A percentile compares a stretch with the other conserved stretches of the same genome.
phyloP scores from a whole-genome alignment of 2,329 filamentous ascomycete species.

The Diaporthe sp. region DNA sequence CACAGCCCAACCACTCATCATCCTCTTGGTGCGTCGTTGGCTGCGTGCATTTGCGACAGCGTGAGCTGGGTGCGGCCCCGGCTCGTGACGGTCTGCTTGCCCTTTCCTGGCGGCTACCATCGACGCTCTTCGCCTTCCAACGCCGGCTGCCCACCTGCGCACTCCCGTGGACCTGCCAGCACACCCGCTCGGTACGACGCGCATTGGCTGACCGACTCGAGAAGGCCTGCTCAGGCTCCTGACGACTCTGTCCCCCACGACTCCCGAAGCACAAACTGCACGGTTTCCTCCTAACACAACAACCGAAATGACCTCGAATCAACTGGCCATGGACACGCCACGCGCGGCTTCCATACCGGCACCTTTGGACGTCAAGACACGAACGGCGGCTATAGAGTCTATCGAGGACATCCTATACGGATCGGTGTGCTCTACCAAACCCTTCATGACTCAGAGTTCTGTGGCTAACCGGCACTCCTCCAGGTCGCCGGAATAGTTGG shows the following conservation, averaged over 20 bases:
- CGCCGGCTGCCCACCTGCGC: slow-evolving; percentile 22
- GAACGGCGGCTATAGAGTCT: slow-evolving; percentile 68
- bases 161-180: background rate
- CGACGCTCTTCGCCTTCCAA: slow-evolving; percentile 2
- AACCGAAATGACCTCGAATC: slow-evolving; percentile 30
- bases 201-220: background rate
- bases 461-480: slow-evolving; percentile 11
- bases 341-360: slow-evolving; percentile 18
- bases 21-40: background rate
- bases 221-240: slow-evolving; percentile 10
- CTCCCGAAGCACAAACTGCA: background rate
- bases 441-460: background rate
- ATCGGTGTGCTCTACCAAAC: slow-evolving; percentile 68
- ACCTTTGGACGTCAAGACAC: slow-evolving; percentile 42
- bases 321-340: slow-evolving; percentile 26
- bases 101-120: slow-evolving; percentile 8
- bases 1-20: background rate
- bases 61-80: slow-evolving; percentile 30
- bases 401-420: slow-evolving; percentile 90
- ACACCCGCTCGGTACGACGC: background rate
- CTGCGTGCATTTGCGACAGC: slow-evolving; percentile 28
- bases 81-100: slow-evolving; percentile 29
- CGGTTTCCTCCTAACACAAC: slow-evolving; percentile 29
- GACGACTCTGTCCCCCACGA: background rate
- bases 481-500: slow-evolving; percentile 86